Evolutionary conservation across 495 filamentous ascomycete genomes (phyloP), one percentile per base, ranked within the genome.

Genomic region (Patellaria atrata): DNA sequence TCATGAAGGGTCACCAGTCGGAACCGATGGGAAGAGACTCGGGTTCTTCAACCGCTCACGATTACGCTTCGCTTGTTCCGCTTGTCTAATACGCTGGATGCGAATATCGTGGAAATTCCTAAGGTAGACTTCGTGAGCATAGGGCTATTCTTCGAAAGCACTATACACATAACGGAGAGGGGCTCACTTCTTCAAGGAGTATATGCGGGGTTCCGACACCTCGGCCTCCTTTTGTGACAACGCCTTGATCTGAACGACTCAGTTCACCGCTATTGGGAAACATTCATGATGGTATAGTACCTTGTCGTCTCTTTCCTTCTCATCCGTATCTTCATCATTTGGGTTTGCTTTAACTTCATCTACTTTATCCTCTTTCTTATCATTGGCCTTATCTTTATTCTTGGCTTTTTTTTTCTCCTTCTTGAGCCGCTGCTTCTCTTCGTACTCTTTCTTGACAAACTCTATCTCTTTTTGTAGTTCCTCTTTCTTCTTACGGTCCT

Each of bases 71-170:
- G 82, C 75, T 30, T 79, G 67, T 52, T 93, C 85, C 10, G 69
- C 70, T 53, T 80, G 80, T 31, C 79, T 70, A 51, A 82, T 74
- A 37, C 75, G 75, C 47, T 83, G 76, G 32, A 92, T 49, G 13
- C 87, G 75, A 58, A 78, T 79, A 38, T 91, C 81, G 53, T 82
- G 89, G 53, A 96, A 89, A 20, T 72, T 73, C 52, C 83, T 91
- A 13, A 51, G 28, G n/a, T 9, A 27, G 30, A 21, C 44, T 58
- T 22, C 57, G 49, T 18, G 35, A 29, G 25, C 12, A 27, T 24
- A 12, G 6, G 1, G 16, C 27, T 6, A 36, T 26, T 25, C 10
- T 5, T 23, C 18, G 23, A 28, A 7, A 27, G 24, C 12, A 9
- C 13, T 7, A 38, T 34, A 40, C 9, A 27, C 32, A 26, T 33